phyloP scores from a whole-genome alignment of 495 filamentous ascomycete genomes.

The Aspergillus nanangensis region DNA sequence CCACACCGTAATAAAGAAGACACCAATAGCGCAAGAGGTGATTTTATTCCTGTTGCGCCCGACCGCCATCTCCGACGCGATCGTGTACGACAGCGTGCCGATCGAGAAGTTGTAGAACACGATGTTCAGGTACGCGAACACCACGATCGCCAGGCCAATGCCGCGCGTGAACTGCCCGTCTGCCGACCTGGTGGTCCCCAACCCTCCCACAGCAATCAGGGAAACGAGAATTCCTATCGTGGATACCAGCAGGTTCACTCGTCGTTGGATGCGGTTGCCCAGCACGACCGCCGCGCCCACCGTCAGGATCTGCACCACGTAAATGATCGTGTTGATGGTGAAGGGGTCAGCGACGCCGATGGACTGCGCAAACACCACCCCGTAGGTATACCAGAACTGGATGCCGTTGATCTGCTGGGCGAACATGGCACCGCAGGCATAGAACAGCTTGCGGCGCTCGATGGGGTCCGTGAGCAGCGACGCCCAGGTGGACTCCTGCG shows the following conservation, averaged over 20 bases:
- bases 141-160: slow-evolving; percentile 23
- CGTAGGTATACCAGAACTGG: slow-evolving; percentile 35
- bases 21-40: slow-evolving; percentile 22
- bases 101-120: slow-evolving; percentile 31
- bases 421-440: slow-evolving; percentile 27
- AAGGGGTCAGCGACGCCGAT: slow-evolving; percentile 32
- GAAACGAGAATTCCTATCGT: slow-evolving; percentile 23
- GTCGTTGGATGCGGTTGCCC: slow-evolving; percentile 28
- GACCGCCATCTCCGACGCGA: slow-evolving; percentile 31
- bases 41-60: slow-evolving; percentile 37
- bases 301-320: slow-evolving; percentile 31
- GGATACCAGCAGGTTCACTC: slow-evolving; percentile 25
- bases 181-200: slow-evolving; percentile 19
- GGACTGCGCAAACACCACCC: slow-evolving; percentile 32
- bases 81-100: slow-evolving; percentile 28
- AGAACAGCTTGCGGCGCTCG: slow-evolving; percentile 34
- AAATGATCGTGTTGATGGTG: slow-evolving; percentile 29
- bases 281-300: slow-evolving; percentile 23
- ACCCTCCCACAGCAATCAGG: slow-evolving; percentile 27
- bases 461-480: slow-evolving; percentile 26
- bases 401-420: slow-evolving; percentile 38
- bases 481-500: slow-evolving; percentile 20
- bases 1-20: slow-evolving; percentile 32
- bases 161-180: slow-evolving; percentile 10
- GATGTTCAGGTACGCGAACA: slow-evolving; percentile 29